Evolutionary conservation across 192 early-diverging fungal genomes (phyloP), one percentile per base, ranked within the genome.

Genomic region (Linnemannia elongata): DNA sequence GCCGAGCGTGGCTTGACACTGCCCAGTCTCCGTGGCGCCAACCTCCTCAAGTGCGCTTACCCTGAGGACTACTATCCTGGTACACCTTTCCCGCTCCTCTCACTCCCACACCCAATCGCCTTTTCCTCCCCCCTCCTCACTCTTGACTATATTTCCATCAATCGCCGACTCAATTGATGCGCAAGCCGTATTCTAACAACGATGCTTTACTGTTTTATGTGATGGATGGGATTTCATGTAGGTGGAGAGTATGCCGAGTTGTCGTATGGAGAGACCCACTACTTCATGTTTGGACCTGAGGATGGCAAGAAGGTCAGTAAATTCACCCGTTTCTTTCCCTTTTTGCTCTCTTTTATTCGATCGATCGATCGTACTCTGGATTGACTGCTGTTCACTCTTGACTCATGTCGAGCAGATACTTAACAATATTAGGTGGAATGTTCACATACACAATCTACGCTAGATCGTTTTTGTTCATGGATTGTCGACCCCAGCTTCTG

Each of bases 261-360:
- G 54, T 68, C 77, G 2, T 79, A 78, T 60, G 88, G 88, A 22
- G 88, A 89, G 60, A 89, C 88, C 0, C 82, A 81, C 18, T 89
- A 85, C 60, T 89, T 80, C 39, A 5, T 82, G 52, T 89, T 89
- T 79, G 88, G 88, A 41, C 82, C 88, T 12, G 77, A 85, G 47
- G 75, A 82, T 38, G 88, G 88, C 54, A 84, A 89, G 68, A 89
- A 89, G 82, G 88, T 84, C 79, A 41, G 42, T 27, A 18, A 30
- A 22, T 47, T 7, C n/a, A 15, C n/a, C 36, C 44, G 44, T 13
- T 10, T n/a, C 30, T 60, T 27, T 60, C 27, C 60, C 4, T 33
- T 33, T 15, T 12, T 13, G 9, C 60, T 66, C 30, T 30, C 3
- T 15, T 66, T 55, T 55, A 20, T 55, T 30, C 60, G 60, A 66